Evolutionary conservation across 208 protist species (phyloP), one percentile per base, ranked within the genome.

Genomic region (Leishmania gerbilli): DNA sequence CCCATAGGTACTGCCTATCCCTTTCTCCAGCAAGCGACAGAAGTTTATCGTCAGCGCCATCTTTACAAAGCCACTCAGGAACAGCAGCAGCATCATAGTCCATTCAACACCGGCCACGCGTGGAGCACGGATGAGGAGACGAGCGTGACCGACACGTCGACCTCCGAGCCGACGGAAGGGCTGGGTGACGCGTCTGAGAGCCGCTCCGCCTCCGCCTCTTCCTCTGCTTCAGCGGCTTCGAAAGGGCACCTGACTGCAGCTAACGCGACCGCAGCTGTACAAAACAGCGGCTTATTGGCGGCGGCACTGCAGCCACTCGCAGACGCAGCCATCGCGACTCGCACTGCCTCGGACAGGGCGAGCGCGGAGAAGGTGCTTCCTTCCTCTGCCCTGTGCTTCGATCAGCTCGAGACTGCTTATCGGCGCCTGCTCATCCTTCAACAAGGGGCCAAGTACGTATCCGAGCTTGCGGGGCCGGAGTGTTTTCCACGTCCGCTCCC

Each of bases 401-500:
- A 87, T 45, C 79, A 87, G 71, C 80, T 81, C 9, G 84, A 87
- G 77, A 47, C 42, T 53, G 80, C 84, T 13, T 87, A 84, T 67
- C 84, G 81, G 62, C 77, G 76, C 37, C 71, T 87, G 24, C 80
- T 84, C 17, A 31, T 80, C 17, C 65, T 87, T 3, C 80, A 84
- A 68, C 42, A 77, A 37, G 84, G 80, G 21, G 67, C 80, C 65
- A 60, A 84, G 64, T 82, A 82, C 67, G 71, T 76, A 5, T 68
- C 78, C 34, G 67, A 84, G 58, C 77, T 77, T 3, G 71, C 77
- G 11, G 80, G 84, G 8, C 65, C 81, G 21, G 51, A 71, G 42
- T 62, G 56, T 72, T 87, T 87, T 47, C 84, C 84, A 11, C 37
- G 24, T 56, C 69, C 78, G 67, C 87, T 97, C 62, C 94, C 94